Base-by-base conservation (phyloP, 2,329 filamentous ascomycete species). In the Samsoniella hepiali region DNA sequence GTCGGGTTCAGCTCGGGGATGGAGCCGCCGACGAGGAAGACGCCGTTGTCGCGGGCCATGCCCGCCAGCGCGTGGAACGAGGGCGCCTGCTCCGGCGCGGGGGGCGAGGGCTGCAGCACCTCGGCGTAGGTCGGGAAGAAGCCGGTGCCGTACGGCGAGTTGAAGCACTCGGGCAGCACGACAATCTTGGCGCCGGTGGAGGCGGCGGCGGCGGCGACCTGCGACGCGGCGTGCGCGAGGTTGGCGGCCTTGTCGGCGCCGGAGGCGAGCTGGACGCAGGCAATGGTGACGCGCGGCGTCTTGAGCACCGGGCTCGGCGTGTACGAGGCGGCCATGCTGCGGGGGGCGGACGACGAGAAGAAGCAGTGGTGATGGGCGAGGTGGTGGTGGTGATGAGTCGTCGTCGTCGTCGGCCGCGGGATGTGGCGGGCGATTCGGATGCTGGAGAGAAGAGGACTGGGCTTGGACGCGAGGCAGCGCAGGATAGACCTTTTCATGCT, bases 111-210 rank as follows among this genome's bases (percentile, higher is more conserved):
- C 56, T 80, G 77, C n/a, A 98, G 87, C 1, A 87, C 89, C 78
- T 99, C 95, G 68, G 95, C 93, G 76, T 98, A 98, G 65, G 88
- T 85, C 61, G 93, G 89, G 78, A 99, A 99, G 82, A 89, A 93
- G 72, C 92, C 76, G 68, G 88, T 93, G 68, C 95, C 95, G 77
- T 99, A 99, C 9, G 95, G 95, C 49, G 91, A 96, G 81, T 99
- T 99, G 87, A 99, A 99, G 83, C 95, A 99, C 80, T 99, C 95
- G 42, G 95, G 95, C 22, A 99, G 85, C 40, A 98, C 92, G 68
- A 98, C 88, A 65, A 99, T 87, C 63, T 90, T 87, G 65, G 94
- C 92, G 68, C 94, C 94, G 3, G 80, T 80, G 5, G 51, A 40
- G 32, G 80, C 76, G 31, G 92, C 89, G 5, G 95, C 94, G 75